Evolutionary conservation across 768 basidiomycete species (phyloP).

Genomic region (Leccinum boreale): DNA sequence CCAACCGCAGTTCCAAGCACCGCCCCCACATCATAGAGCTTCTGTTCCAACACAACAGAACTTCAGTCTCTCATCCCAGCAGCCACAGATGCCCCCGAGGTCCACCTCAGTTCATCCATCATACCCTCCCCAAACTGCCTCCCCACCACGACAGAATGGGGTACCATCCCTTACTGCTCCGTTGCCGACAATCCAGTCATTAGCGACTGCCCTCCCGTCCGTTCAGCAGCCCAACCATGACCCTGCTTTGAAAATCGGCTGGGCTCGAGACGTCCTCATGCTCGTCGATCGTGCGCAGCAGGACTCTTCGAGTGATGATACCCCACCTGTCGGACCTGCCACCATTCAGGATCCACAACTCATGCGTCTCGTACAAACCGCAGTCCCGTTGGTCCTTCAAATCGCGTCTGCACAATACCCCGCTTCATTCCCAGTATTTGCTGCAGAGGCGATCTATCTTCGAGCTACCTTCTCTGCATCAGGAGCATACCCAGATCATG

Average conservation of each 20-base stretch:
- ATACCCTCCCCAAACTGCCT: constrained; percentile 20
- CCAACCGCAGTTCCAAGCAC: constrained; percentile 21
- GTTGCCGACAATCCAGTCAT: constrained; percentile 60
- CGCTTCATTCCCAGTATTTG: constrained; percentile 38
- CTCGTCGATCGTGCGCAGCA: constrained; percentile 60
- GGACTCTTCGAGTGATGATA: constrained; percentile 36
- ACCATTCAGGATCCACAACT: constrained; percentile 60
- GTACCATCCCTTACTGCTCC: constrained; percentile 60
- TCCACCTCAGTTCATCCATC: constrained; percentile 13
- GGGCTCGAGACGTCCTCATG: constrained; percentile 80
- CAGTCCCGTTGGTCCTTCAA: constrained; percentile 62
- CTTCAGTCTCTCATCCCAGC: constrained; percentile 24
- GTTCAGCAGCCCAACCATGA: constrained; percentile 56
- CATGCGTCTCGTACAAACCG: constrained; percentile 54
- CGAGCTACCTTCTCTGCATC: constrained; percentile 71
- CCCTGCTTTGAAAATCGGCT: constrained; percentile 62
- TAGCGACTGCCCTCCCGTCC: constrained; percentile 47
- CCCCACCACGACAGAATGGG: constrained; percentile 23
- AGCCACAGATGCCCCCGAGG: constrained; percentile 21
- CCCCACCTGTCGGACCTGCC: constrained; percentile 46
- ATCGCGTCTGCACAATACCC: constrained; percentile 41
- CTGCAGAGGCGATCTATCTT: constrained; percentile 73
- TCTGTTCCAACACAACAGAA: constrained; percentile 20
- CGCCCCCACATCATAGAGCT: constrained; percentile 23
- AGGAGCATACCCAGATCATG: constrained; percentile 65